phyloP scores from a whole-genome alignment of 495 filamentous ascomycete species.

The Penicillium subrubescens region DNA sequence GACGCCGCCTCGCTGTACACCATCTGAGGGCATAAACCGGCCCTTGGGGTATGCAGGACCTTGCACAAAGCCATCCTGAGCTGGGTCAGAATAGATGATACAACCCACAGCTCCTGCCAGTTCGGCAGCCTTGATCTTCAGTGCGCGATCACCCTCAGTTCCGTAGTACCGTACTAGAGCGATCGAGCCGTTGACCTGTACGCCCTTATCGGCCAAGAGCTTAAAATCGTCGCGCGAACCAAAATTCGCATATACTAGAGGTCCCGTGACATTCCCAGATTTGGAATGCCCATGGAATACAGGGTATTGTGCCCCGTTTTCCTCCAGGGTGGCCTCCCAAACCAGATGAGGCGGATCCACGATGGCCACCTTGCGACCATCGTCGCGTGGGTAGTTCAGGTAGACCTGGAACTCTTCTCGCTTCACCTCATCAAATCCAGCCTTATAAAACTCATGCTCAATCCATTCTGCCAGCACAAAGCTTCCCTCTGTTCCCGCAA shows the following conservation, averaged over 20 bases:
- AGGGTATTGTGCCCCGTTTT: constrained; percentile 65
- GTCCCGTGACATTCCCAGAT: constrained; percentile 85
- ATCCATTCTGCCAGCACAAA: constrained; percentile 80
- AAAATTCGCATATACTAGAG: constrained; percentile 92
- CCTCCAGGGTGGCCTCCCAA: constrained; percentile 88
- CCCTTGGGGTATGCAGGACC: constrained; percentile 73
- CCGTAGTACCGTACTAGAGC: constrained; percentile 82
- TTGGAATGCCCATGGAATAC: constrained; percentile 90
- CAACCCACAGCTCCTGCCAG: constrained; percentile 80
- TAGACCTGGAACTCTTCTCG: constrained; percentile 84
- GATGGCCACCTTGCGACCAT: constrained; percentile 79
- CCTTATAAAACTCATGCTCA: constrained; percentile 67
- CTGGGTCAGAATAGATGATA: constrained; percentile 89
- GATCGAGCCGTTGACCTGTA: constrained; percentile 78
- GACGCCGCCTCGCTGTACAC: constrained; percentile 82
- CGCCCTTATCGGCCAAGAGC: constrained; percentile 64
- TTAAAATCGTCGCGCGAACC: constrained; percentile 84
- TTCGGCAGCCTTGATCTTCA: constrained; percentile 92
- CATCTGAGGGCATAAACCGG: constrained; percentile 74
- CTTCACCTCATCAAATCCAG: constrained; percentile 69
- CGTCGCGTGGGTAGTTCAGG: constrained; percentile 82
- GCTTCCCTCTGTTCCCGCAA: constrained; percentile 90
- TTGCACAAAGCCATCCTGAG: constrained; percentile 72
- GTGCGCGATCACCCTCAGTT: constrained; percentile 65
- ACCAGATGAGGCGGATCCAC: constrained; percentile 65